A percentile compares a stretch with the other conserved stretches of the same genome.
Evolutionary conservation across 2,329 filamentous ascomycete species (phyloP).

Genomic region (Xylariaceae sp.): DNA sequence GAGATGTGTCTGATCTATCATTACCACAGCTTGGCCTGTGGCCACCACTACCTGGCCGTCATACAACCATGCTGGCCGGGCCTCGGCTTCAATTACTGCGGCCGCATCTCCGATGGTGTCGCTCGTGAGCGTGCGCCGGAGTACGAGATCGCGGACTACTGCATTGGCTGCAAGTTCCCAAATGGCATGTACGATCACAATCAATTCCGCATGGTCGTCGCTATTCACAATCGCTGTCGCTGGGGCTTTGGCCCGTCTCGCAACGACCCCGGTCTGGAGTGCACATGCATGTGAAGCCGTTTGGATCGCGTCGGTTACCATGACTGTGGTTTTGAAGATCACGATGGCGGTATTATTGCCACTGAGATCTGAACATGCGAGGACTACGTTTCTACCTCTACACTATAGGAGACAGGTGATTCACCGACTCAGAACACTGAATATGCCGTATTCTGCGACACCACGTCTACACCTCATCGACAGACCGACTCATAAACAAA

Average conservation of each 20-base stretch:
- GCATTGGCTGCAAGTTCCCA: constrained; percentile 37
- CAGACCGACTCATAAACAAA: too few relatives aligned
- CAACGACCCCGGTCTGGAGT: constrained; percentile 37
- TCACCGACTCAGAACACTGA: neutral
- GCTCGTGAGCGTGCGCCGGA: constrained; percentile 35
- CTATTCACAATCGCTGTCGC: constrained; percentile 41
- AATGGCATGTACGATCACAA: constrained; percentile 44
- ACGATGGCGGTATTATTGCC: neutral
- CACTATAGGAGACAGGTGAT: neutral
- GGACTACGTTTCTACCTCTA: too few relatives aligned
- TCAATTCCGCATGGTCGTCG: constrained; percentile 41
- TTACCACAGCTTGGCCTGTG: constrained; percentile 45
- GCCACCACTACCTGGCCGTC: constrained; percentile 49
- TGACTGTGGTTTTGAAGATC: too few relatives aligned
- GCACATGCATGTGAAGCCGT: constrained; percentile 35
- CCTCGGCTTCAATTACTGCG: constrained; percentile 47
- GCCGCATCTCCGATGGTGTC: constrained; percentile 36
- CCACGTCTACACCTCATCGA: too few relatives aligned
- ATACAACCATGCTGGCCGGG: constrained; percentile 43
- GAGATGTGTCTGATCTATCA: constrained; percentile 46
- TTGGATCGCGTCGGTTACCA: too few relatives aligned
- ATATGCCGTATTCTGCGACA: too few relatives aligned
- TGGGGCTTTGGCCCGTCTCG: constrained; percentile 43
- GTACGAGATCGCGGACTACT: constrained; percentile 28
- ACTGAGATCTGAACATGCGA: neutral